These are phyloP conservation scores for Syzygium aromaticum DNA, from an alignment of 345 rosid genomes.

Conservation along the genomic window DNA sequence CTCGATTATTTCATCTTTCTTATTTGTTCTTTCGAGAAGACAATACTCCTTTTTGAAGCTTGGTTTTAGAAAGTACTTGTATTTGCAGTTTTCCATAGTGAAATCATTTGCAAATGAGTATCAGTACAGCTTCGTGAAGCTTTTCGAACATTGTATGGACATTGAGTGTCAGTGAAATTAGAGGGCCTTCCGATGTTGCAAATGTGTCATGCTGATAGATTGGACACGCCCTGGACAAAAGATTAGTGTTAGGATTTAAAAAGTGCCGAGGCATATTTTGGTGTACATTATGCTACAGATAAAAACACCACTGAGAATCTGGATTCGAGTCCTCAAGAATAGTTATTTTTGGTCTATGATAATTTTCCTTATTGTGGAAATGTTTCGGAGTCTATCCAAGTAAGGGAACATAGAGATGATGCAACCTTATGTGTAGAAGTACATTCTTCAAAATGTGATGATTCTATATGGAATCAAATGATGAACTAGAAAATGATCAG, in stretches of 20 bases:
- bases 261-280: neutral
- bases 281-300: neutral
- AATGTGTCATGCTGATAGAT: conserved; percentile 46
- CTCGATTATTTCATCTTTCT: neutral
- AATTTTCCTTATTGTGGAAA: neutral
- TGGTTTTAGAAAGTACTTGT: neutral
- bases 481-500: neutral
- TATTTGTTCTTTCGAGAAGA: neutral
- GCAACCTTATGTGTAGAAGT: neutral
- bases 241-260: neutral
- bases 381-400: neutral
- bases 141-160: neutral
- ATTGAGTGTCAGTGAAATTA: conserved; percentile 16
- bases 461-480: too few relatives aligned
- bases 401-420: neutral
- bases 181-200: conserved; percentile 81
- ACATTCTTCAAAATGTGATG: neutral
- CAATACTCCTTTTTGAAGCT: neutral
- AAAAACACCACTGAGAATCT: neutral
- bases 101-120: neutral
- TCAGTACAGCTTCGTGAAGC: neutral
- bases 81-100: neutral
- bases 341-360: neutral
- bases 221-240: neutral
- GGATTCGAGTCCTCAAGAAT: neutral